Conservation (phyloP, 257 asterid genomes). For the Nicotiana tomentosiformis region DNA sequence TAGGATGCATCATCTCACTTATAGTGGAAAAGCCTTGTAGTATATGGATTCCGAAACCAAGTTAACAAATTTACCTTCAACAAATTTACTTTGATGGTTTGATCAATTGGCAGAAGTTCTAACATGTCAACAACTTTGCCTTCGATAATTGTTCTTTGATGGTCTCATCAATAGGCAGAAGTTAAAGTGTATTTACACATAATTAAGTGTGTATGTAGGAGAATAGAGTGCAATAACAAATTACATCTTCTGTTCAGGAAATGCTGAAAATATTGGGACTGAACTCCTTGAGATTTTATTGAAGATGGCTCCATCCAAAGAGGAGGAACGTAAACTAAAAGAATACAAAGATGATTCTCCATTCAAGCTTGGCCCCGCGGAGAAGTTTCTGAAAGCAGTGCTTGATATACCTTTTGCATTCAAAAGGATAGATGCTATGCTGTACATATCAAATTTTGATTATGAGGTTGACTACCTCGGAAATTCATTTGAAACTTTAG, state of each 20-base stretch:
- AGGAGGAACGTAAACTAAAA: slow-evolving; percentile 22
- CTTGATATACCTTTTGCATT: slow-evolving; percentile 28
- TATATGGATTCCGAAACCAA: neutral
- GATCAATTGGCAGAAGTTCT: neutral
- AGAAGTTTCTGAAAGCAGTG: slow-evolving; percentile 21
- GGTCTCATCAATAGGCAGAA: neutral
- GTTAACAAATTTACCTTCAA: neutral
- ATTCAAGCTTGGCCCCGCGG: slow-evolving; percentile 21
- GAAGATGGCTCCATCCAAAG: slow-evolving; percentile 28
- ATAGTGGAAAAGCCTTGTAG: neutral
- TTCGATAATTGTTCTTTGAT: neutral
- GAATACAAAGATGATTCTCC: slow-evolving; percentile 27
- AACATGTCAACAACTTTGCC: neutral
- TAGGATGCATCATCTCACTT: neutral
- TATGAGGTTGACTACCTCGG: slow-evolving; percentile 22
- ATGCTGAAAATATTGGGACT: slow-evolving; percentile 20
- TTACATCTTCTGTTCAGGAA: slow-evolving; percentile 11
- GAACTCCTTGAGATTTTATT: slow-evolving; percentile 26
- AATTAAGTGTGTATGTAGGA: neutral
- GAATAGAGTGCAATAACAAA: neutral
- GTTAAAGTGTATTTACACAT: neutral
- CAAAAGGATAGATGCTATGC: slow-evolving; percentile 21
- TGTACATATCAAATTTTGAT: slow-evolving; percentile 21
- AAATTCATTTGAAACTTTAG: slow-evolving; percentile 22
- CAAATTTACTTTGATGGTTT: neutral